Conservation (phyloP, 768 basidiomycete species). For the Hortiboletus campestris region DNA sequence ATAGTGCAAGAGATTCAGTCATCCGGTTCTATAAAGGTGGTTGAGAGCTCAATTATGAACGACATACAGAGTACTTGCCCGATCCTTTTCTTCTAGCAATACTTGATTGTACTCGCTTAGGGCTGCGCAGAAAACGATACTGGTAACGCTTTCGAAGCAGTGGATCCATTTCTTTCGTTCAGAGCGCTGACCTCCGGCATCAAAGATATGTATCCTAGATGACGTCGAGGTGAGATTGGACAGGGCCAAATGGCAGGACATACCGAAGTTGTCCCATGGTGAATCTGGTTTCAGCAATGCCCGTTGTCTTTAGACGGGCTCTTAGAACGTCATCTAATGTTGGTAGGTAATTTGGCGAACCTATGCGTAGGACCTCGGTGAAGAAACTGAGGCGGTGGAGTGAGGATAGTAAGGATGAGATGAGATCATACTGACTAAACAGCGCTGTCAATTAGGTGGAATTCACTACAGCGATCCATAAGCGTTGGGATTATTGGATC, state of each 20-base stretch:
- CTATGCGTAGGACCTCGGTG: conserved; percentile 79
- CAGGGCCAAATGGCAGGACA: conserved; percentile 14
- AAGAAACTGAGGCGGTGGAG: conserved; percentile 63
- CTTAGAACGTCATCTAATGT: conserved; percentile 84
- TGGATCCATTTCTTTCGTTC: conserved; percentile 85
- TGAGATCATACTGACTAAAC: conserved; percentile 58
- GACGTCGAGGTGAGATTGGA: background rate
- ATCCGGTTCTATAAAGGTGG: conserved; percentile 57
- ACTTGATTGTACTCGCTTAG: conserved; percentile 78
- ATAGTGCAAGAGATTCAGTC: conserved; percentile 70
- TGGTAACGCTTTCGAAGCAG: conserved; percentile 78
- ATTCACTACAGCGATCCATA: conserved; percentile 65
- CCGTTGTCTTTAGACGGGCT: conserved; percentile 86
- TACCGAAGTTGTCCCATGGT: conserved; percentile 64
- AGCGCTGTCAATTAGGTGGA: conserved; percentile 95
- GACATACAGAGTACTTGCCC: conserved; percentile 16
- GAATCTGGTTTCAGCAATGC: conserved; percentile 87
- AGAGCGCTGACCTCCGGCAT: conserved; percentile 76
- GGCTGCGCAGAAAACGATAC: conserved; percentile 74
- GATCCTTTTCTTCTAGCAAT: conserved; percentile 52
- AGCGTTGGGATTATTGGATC: conserved; percentile 57
- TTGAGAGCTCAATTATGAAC: background rate
- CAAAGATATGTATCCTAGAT: conserved; percentile 64
- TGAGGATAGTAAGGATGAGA: background rate
- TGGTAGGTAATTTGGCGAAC: conserved; percentile 75